Base-by-base conservation (phyloP, 768 basidiomycete species). In the Rhizopogon sp. region DNA sequence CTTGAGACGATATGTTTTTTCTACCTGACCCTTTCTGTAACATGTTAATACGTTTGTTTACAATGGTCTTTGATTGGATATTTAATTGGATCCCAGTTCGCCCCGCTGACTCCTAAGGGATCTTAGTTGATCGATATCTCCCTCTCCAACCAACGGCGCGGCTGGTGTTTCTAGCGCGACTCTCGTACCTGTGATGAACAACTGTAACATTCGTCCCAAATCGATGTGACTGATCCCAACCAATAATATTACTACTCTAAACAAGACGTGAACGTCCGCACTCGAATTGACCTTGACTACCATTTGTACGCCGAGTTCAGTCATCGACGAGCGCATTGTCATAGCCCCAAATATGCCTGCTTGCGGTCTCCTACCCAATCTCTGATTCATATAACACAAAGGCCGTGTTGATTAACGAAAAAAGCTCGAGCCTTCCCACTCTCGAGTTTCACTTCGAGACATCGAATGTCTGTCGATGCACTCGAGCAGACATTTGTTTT, bases 301-400 rank as follows among this genome's bases (percentile, higher is more conserved):
- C 25, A 25, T 25, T 25, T 25, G 25, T 25, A 25, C 25, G 25
- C 25, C 25, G 25, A 25, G 25, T 25, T 25, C 25, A 25, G 4
- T 25, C 25, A 4, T 25, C 25, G 25, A 25, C 87, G 93, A 54
- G 80, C 79, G 82, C 11, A 74, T 75, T 43, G 88, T 94, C 35
- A 82, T 90, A 64, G 80, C 97, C 20, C 97, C 97, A 14, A 98
- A 96, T 74, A 95, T 97, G 76, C 97, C 97, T 11, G 87, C 93
- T 1, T 79, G 98, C 14, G 97, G 97, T 9, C 79, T 99, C 4
- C 76, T 79, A 89, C 60, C 90, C 90, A 3, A 79, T 92, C 52
- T 93, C 90, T 62, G 80, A 85, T 49, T 81, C 81, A 8, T 94
- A 93, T 70, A 91, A 90, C 67, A 71, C 72, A 47, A 78, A 77